Evolutionary conservation across 1,284 basidiomycete genomes (phyloP), one percentile per base, ranked within the genome.

Genomic region (Blastosporella zonata): DNA sequence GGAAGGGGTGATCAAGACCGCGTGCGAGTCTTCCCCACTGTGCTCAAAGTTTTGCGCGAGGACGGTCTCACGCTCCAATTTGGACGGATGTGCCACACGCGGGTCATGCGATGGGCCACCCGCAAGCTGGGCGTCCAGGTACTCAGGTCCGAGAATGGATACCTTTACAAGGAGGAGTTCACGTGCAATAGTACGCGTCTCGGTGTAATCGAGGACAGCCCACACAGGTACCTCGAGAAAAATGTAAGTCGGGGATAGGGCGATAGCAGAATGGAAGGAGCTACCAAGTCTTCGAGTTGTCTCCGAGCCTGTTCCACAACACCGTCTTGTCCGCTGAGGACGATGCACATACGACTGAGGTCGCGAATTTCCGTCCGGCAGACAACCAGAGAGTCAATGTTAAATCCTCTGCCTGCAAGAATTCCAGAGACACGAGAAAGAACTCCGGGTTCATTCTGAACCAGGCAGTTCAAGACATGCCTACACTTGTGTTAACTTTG

Each of bases 391-490:
- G 95, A 98, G 72, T 99, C 97, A 62, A 96, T 97, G 77, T 99
- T 99, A 78, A 99, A 97, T 1, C 97, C 97, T 57, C 97, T 79
- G 34, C 93, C 97, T 18, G 97, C 97, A 23, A 99, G 81, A 59
- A 96, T 98, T 55, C 97, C 97, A 4, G 96, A 96, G 1, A 99
- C 95, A 58, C 97, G 88, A 18, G 96, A 97, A 17, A 99, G 79
- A 15, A 99, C 97, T 67, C 97, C 97, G 2, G 97, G 97, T 71
- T 99, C 97, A 67, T 99, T 98, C 72, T 99, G 97, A 6, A 99
- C 97, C 53, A 99, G 84, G 70, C 95, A 98, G 74, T 99, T 99
- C 57, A 99, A 80, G 52, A 96, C 84, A 66, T 99, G 97, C 66
- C 94, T 90, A 64, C 42, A 52, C 17, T 35, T 55, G 27, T 22